Evolutionary conservation across 352 stramenopile species (phyloP).

Genomic region (Saprolegnia parasitica): DNA sequence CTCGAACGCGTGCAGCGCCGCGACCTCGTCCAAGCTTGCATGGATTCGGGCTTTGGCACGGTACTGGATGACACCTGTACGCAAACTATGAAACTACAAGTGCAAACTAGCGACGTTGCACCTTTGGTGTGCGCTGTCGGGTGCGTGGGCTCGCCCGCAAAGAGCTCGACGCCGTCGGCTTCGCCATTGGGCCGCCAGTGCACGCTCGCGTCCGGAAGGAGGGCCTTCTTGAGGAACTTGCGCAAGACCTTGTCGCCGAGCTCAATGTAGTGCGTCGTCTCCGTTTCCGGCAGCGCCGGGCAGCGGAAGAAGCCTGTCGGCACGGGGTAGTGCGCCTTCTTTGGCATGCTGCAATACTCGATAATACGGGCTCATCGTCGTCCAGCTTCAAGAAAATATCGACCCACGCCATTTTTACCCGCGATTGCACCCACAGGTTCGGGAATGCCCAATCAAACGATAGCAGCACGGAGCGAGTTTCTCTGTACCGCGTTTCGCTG

Average conservation of each 20-base stretch:
- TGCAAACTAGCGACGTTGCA: not conserved
- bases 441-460: not conserved
- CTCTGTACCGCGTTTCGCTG: no score
- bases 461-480: no score
- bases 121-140: not conserved
- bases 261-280: slow-evolving; percentile 1
- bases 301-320: slow-evolving; percentile 5
- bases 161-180: slow-evolving; percentile 2
- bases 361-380: not conserved
- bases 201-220: not conserved
- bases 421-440: not conserved
- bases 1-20: slow-evolving; percentile 12
- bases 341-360: not conserved
- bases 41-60: slow-evolving; percentile 3
- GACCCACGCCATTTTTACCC: slow-evolving; percentile 1
- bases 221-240: slow-evolving; percentile 10
- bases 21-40: slow-evolving; percentile 1
- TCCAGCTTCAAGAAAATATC: not conserved
- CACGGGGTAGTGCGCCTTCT: slow-evolving; percentile 12
- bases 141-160: not conserved
- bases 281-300: not conserved
- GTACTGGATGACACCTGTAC: slow-evolving; percentile 10
- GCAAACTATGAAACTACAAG: not conserved
- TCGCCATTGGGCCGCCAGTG: not conserved
- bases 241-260: slow-evolving; percentile 4